Conservation (phyloP, 2,329 filamentous ascomycete species). For the Davidsoniella virescens region DNA sequence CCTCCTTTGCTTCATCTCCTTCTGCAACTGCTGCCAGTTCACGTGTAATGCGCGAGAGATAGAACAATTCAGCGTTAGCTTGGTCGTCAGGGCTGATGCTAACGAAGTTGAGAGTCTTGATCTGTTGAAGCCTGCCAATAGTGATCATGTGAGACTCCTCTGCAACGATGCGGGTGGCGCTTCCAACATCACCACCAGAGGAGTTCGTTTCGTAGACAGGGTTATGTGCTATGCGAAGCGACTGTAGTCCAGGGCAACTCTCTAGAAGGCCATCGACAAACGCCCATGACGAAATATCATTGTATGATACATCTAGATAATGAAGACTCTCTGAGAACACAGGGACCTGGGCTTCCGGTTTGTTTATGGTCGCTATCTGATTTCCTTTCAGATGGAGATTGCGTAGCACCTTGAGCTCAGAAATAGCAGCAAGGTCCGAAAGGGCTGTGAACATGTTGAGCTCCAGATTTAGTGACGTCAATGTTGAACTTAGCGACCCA, state of each 20-base stretch:
- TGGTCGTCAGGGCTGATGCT: conserved; percentile 57
- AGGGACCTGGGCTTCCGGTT: conserved; percentile 21
- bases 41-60: conserved; percentile 66
- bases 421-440: conserved; percentile 38
- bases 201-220: conserved; percentile 49
- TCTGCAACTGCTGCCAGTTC: conserved; percentile 49
- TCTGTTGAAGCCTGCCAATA: conserved; percentile 51
- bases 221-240: conserved; percentile 71
- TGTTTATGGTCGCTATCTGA: conserved; percentile 33
- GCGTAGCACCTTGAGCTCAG: conserved; percentile 33
- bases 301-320: conserved; percentile 60
- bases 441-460: conserved; percentile 52
- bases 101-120: conserved; percentile 59
- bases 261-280: conserved; percentile 54
- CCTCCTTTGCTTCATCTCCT: conserved; percentile 28
- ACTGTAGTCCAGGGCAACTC: conserved; percentile 56
- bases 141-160: conserved; percentile 86
- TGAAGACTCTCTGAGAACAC: conserved; percentile 38
- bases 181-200: conserved; percentile 20
- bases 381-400: conserved; percentile 64
- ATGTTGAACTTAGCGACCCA: conserved; percentile 27
- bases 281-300: conserved; percentile 50
- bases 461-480: conserved; percentile 53
- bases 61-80: conserved; percentile 82
- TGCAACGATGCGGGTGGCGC: conserved; percentile 27